Evolutionary conservation across 1,284 basidiomycete species (phyloP), one percentile per base, ranked within the genome.

Genomic region (Rhodotorula sp.): DNA sequence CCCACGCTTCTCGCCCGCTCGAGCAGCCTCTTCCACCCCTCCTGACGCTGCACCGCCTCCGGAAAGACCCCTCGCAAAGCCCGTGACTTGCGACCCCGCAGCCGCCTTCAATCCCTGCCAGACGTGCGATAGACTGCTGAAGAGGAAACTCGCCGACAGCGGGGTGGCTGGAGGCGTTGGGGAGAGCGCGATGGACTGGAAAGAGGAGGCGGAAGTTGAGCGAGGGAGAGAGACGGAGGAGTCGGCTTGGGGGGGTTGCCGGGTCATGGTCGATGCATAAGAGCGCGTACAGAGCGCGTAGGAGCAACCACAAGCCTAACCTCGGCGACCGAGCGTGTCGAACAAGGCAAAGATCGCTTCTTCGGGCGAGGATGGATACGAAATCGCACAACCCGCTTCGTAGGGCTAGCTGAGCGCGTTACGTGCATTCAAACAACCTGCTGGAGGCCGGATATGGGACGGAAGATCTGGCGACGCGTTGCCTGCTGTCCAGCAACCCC

Each of bases 101-200:
- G 63, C 63, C 17, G 36, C n/a, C 15, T 52, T 59, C 29, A 65
- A 24, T 1, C 58, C 51, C 3, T 30, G 6, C 64, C 64, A 65
- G 24, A 65, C 58, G 30, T 27, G 20, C 3, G 57, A 19, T 10
- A 65, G 46, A 27, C 64, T 59, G 39, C 30, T 39, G 36, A 51
- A 65, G 51, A n/a, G 6, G 56, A 64, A 64, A 3, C 19, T 32
- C 10, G 17, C 8, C 34, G 13, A 11, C 1, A 39, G 7, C 5
- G 39, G 2, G 5, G 4, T 17, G 29, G 24, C 9, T 3, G 19
- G 1, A 6, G 30, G 62, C 19, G 56, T 32, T 4, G 63, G 48
- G 47, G 32, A n/a, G 44, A 44, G 54, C 19, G 32, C 6, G 55
- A 52, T 8, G 39, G 56, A n/a, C 29, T 32, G 20, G 29, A 64